These are phyloP conservation scores for Chaetoceros muelleri DNA, from an alignment of 108 stramenopile genomes.

Conservation along the genomic window DNA sequence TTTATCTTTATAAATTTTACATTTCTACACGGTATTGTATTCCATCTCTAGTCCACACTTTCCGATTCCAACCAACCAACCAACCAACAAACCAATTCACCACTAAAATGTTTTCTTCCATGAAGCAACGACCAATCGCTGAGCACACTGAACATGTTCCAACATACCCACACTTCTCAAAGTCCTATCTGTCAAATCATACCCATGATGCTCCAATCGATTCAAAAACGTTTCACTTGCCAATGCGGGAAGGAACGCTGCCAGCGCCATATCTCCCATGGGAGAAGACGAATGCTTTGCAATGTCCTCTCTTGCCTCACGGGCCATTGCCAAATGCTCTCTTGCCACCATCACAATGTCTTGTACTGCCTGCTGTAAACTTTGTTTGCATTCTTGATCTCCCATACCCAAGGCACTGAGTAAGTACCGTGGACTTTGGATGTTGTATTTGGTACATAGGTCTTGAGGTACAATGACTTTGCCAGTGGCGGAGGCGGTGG, in stretches of 20 bases:
- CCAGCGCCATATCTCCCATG: not conserved
- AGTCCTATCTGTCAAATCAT: conserved; percentile 21
- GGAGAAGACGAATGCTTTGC: not conserved
- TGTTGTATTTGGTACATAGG: conserved; percentile 15
- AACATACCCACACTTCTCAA: conserved; percentile 15
- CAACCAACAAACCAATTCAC: too few species aligned
- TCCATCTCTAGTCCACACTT: too few species aligned
- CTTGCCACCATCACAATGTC: conserved; percentile 12
- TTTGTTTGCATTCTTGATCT: conserved; percentile 8
- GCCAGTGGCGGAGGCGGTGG: conserved; percentile 15
- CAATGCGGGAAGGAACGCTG: conserved; percentile 13
- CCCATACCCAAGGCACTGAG: conserved; percentile 22
- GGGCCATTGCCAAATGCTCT: conserved; percentile 8
- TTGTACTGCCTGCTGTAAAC: conserved; percentile 8
- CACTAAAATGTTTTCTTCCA: too few species aligned
- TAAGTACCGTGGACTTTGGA: conserved; percentile 22
- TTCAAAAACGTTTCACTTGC: conserved; percentile 21
- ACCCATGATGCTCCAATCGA: conserved; percentile 10
- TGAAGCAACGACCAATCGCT: not conserved
- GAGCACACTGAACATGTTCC: conserved; percentile 12
- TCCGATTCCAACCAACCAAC: too few species aligned
- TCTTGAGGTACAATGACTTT: conserved; percentile 22
- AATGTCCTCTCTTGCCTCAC: conserved; percentile 2
- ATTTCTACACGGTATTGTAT: too few species aligned
- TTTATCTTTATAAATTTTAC: too few species aligned